Evolutionary conservation across 768 basidiomycete species (phyloP).

Genomic region (Mycena chlorophos): DNA sequence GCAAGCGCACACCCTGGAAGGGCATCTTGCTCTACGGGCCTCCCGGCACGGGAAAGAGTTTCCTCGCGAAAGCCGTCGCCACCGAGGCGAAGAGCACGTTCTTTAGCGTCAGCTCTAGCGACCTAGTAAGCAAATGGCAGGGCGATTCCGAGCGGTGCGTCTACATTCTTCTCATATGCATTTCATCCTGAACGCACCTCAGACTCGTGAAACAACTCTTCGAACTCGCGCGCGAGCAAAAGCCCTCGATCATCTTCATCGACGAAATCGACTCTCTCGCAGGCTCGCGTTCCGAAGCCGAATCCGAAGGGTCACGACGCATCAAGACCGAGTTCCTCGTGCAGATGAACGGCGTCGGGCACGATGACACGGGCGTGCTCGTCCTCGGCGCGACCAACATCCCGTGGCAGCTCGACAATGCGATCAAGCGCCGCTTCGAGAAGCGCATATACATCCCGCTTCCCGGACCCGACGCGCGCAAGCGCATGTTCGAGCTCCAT

Average conservation of each 20-base stretch:
- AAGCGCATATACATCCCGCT: slow-evolving; percentile 98
- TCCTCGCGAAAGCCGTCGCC: slow-evolving; percentile 96
- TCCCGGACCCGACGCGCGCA: slow-evolving; percentile 87
- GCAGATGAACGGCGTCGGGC: slow-evolving; percentile 99
- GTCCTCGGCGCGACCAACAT: slow-evolving; percentile 98
- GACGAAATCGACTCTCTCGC: slow-evolving; percentile 98
- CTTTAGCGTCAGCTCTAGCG: slow-evolving; percentile 93
- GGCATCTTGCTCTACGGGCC: slow-evolving; percentile 97
- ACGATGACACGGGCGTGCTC: slow-evolving; percentile 94
- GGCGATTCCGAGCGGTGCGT: slow-evolving; percentile 94
- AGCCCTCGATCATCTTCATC: slow-evolving; percentile 98
- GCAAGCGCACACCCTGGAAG: slow-evolving; percentile 96
- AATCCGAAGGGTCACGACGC: slow-evolving; percentile 93
- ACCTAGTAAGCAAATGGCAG: slow-evolving; percentile 99
- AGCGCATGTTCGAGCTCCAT: slow-evolving; percentile 96
- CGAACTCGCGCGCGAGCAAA: slow-evolving; percentile 91
- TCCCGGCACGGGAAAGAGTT: slow-evolving; percentile 96
- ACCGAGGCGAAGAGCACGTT: slow-evolving; percentile 99
- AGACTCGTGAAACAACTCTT: slow-evolving; percentile 97
- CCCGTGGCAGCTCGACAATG: slow-evolving; percentile 96
- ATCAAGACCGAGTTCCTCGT: slow-evolving; percentile 98
- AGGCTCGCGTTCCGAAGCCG: slow-evolving; percentile 93
- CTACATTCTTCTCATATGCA: not conserved
- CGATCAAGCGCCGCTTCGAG: slow-evolving; percentile 98
- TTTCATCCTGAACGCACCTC: not conserved